A percentile compares a stretch with the other conserved stretches of the same genome.
phyloP scores from a whole-genome alignment of 2,329 filamentous ascomycete species.

The Xylariaceae sp. region DNA sequence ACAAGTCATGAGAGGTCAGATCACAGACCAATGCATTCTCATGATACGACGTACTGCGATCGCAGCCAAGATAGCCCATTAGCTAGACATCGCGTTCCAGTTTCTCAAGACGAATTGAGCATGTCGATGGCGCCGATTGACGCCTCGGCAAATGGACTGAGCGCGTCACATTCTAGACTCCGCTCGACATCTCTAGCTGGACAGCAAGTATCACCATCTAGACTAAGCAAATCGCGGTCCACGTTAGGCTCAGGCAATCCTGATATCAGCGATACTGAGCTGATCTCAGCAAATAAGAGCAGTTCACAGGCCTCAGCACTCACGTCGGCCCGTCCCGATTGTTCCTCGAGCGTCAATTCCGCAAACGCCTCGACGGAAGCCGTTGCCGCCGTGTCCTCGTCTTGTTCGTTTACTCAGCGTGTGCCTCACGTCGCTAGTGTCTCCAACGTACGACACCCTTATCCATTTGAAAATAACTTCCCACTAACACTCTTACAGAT shows the following conservation, averaged over 20 bases:
- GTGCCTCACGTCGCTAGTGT: background rate
- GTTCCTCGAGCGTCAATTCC: background rate
- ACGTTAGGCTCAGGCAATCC: background rate
- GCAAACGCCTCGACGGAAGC: background rate
- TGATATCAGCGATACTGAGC: background rate
- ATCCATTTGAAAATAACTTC: background rate
- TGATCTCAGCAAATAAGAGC: background rate
- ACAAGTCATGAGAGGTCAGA: background rate
- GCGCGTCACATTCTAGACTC: background rate
- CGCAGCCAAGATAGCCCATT: background rate
- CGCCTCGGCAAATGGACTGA: background rate
- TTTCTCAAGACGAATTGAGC: background rate
- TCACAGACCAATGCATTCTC: background rate
- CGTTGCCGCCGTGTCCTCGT: background rate
- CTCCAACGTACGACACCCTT: background rate
- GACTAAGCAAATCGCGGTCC: background rate
- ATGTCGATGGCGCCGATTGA: background rate
- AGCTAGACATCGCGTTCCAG: conserved; percentile 5
- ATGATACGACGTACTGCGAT: background rate
- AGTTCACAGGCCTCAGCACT: background rate
- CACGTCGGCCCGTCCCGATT: background rate
- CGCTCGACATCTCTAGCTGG: background rate
- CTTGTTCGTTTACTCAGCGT: background rate
- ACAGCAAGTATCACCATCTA: background rate
- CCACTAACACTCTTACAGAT: background rate